These are phyloP conservation scores for Cinnamomum micranthum DNA, from an alignment of 164 flowering plant genomes.

Conservation along the genomic window DNA sequence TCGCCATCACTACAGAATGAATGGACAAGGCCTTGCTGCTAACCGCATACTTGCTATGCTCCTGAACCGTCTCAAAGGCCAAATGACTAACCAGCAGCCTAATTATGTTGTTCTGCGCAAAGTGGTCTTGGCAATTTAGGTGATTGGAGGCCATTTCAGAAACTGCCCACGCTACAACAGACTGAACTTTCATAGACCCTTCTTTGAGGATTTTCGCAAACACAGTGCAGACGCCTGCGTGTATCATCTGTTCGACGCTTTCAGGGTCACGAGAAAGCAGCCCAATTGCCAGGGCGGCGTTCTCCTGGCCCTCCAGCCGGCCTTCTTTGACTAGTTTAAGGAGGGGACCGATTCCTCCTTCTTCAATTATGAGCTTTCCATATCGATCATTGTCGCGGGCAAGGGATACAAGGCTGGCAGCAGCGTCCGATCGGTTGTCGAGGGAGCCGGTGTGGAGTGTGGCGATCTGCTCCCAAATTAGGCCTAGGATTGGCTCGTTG, in stretches of 20 bases:
- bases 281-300: slow-evolving; percentile 72
- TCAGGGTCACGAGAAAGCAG: slow-evolving; percentile 73
- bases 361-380: slow-evolving; percentile 72
- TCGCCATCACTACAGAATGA: slow-evolving; percentile 59
- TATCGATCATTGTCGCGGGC: slow-evolving; percentile 80
- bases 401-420: slow-evolving; percentile 66
- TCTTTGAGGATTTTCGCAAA: slow-evolving; percentile 82
- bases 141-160: slow-evolving; percentile 64
- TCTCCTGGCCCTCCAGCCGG: slow-evolving; percentile 65
- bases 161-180: slow-evolving; percentile 78
- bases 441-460: slow-evolving; percentile 48
- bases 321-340: slow-evolving; percentile 74
- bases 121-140: slow-evolving; percentile 76
- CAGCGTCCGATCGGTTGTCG: slow-evolving; percentile 70
- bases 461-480: slow-evolving; percentile 90
- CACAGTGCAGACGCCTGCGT: slow-evolving; percentile 65
- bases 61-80: slow-evolving; percentile 84
- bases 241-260: slow-evolving; percentile 72
- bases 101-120: slow-evolving; percentile 66
- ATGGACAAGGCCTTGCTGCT: slow-evolving; percentile 36
- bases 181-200: slow-evolving; percentile 68
- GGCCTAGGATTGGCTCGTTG: slow-evolving; percentile 82
- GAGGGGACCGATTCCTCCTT: slow-evolving; percentile 69
- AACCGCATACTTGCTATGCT: slow-evolving; percentile 77
- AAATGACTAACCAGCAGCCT: slow-evolving; percentile 75